Evolutionary conservation across 108 stramenopile genomes (phyloP).

Genomic region (Cyclotella cryptica): DNA sequence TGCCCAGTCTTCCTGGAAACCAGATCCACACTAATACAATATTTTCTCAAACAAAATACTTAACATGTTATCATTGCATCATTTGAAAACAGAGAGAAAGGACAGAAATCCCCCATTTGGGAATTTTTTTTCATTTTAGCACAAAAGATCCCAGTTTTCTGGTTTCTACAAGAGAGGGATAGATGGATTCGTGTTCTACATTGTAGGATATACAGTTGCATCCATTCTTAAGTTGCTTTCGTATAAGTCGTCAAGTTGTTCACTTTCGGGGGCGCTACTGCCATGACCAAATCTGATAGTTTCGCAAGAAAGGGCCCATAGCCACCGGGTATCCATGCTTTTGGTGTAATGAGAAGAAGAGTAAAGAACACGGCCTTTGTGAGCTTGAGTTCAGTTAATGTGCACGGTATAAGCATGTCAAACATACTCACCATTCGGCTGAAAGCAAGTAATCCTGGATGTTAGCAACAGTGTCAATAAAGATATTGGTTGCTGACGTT

Average conservation of each 20-base stretch:
- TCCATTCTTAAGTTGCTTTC: background rate
- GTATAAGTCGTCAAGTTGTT: background rate
- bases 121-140: too few species aligned
- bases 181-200: too few species aligned
- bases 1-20: too few species aligned
- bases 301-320: slow-evolving; percentile 45
- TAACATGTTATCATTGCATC: too few species aligned
- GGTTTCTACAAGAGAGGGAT: too few species aligned
- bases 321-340: slow-evolving; percentile 57
- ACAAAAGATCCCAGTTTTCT: too few species aligned
- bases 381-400: background rate
- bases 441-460: background rate
- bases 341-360: slow-evolving; percentile 13
- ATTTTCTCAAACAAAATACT: too few species aligned
- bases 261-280: slow-evolving; percentile 30
- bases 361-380: background rate
- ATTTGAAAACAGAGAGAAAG: too few species aligned
- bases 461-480: background rate
- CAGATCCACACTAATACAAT: too few species aligned
- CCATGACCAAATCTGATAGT: slow-evolving; percentile 35
- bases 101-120: too few species aligned
- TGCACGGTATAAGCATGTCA: background rate
- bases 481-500: background rate
- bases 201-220: too few species aligned
- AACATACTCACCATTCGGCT: slow-evolving; percentile 8